These are phyloP conservation scores for Salix koriyanagi DNA, from an alignment of 345 rosid genomes.

Conservation along the genomic window DNA sequence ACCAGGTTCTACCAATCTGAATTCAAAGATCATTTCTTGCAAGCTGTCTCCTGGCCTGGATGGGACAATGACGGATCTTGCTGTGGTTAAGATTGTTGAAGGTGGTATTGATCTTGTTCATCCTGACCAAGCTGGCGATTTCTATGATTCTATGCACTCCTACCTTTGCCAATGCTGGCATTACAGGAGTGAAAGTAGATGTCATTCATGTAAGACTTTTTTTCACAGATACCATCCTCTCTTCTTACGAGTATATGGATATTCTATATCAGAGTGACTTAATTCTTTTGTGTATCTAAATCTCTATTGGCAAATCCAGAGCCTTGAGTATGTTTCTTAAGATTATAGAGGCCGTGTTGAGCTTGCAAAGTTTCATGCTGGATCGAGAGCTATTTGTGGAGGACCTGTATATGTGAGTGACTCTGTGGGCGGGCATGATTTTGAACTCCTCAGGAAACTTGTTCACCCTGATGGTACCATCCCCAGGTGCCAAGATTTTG, in stretches of 20 bases:
- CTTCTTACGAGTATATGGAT: neutral
- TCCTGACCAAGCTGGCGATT: conserved; percentile 59
- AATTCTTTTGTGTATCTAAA: neutral
- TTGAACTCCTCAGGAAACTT: conserved; percentile 64
- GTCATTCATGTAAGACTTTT: conserved; percentile 65
- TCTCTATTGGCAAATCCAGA: conserved; percentile 21
- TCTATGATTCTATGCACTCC: conserved; percentile 79
- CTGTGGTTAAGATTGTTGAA: conserved; percentile 65
- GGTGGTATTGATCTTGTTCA: conserved; percentile 76
- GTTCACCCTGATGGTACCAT: conserved; percentile 74
- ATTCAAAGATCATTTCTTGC: conserved; percentile 41
- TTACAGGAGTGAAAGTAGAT: conserved; percentile 79
- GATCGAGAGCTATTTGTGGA: conserved; percentile 81
- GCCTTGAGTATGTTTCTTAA: conserved; percentile 66
- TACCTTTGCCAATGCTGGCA: conserved; percentile 61
- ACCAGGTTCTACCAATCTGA: conserved; percentile 48
- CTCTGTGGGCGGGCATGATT: conserved; percentile 63
- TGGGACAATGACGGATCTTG: conserved; percentile 70
- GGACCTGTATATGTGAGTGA: conserved; percentile 86
- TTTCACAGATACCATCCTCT: neutral
- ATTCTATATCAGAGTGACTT: neutral
- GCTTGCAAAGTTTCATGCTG: conserved; percentile 78
- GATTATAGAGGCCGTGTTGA: conserved; percentile 82
- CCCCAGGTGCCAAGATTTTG: conserved; percentile 68
- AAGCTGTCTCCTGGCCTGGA: conserved; percentile 55